phyloP scores from a whole-genome alignment of 2,329 filamentous ascomycete genomes.

The Blastomyces gilchristii region DNA sequence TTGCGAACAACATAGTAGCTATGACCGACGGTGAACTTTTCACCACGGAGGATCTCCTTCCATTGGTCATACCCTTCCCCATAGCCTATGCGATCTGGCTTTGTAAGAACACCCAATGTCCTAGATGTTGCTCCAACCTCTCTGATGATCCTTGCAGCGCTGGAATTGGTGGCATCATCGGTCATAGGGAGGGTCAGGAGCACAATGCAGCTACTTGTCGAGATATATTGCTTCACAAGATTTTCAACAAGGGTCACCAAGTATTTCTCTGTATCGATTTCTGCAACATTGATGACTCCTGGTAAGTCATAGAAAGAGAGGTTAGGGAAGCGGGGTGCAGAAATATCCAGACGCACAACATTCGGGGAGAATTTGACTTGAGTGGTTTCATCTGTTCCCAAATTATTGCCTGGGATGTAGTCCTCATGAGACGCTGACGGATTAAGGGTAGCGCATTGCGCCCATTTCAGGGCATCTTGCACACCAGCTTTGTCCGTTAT shows the following conservation, averaged over 20 bases:
- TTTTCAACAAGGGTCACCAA: slow-evolving; percentile 63
- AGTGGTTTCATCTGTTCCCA: slow-evolving; percentile 23
- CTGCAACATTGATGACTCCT: slow-evolving; percentile 64
- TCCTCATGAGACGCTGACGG: slow-evolving; percentile 45
- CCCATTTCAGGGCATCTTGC: slow-evolving; percentile 58
- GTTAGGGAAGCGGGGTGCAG: slow-evolving; percentile 58
- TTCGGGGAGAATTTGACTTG: slow-evolving; percentile 71
- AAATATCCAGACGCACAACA: slow-evolving; percentile 64
- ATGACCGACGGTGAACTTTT: slow-evolving; percentile 55
- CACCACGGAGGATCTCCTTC: slow-evolving; percentile 51
- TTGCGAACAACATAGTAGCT: slow-evolving; percentile 69
- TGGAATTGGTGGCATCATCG: slow-evolving; percentile 64
- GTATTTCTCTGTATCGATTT: slow-evolving; percentile 54
- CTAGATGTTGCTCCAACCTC: slow-evolving; percentile 46
- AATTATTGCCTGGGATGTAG: slow-evolving; percentile 45
- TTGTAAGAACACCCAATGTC: slow-evolving; percentile 70
- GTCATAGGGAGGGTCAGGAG: slow-evolving; percentile 71
- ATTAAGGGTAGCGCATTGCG: slow-evolving; percentile 68
- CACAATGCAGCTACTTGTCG: slow-evolving; percentile 59
- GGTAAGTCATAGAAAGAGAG: slow-evolving; percentile 79
- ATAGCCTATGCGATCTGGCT: slow-evolving; percentile 60
- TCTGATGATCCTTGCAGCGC: slow-evolving; percentile 55
- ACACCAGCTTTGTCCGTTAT: slow-evolving; percentile 54
- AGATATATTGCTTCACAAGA: slow-evolving; percentile 59
- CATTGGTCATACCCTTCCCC: slow-evolving; percentile 48